These are phyloP conservation scores for Chenopodium suecicum DNA, from an alignment of 148 eudicot genomes.

Conservation along the genomic window DNA sequence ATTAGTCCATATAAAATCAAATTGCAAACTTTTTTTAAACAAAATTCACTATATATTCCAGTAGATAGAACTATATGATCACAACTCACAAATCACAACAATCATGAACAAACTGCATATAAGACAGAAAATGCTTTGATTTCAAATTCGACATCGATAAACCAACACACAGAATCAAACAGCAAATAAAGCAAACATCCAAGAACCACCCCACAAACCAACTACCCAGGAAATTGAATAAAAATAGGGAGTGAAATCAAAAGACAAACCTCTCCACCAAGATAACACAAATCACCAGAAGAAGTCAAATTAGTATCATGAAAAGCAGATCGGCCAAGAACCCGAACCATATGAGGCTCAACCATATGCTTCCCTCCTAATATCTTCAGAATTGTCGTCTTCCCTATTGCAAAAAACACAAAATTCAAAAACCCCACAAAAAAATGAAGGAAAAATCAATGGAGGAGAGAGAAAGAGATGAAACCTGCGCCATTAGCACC, in stretches of 20 bases:
- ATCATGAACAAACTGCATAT: no score
- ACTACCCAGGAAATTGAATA: not conserved
- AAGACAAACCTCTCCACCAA: conserved; percentile 79
- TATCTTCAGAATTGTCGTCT: conserved; percentile 88
- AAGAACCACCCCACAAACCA: not conserved
- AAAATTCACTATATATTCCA: not conserved
- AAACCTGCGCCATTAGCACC: conserved; percentile 97
- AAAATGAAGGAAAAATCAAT: not conserved
- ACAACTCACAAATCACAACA: no score
- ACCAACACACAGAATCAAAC: no score
- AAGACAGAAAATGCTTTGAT: not conserved
- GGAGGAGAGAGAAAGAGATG: not conserved
- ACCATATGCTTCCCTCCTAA: conserved; percentile 98
- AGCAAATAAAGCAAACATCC: no score
- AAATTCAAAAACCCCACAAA: not conserved
- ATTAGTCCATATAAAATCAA: no score
- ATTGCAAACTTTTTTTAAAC: not conserved
- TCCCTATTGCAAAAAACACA: conserved; percentile 37
- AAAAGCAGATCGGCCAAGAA: conserved; percentile 90
- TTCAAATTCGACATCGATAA: no score
- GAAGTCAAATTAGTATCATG: conserved; percentile 86
- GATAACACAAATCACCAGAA: conserved; percentile 81
- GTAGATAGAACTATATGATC: no score
- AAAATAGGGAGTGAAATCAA: not conserved
- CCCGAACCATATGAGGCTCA: conserved; percentile 83